Evolutionary conservation across 495 filamentous ascomycete species (phyloP).

Genomic region (Penicillium ucsense): DNA sequence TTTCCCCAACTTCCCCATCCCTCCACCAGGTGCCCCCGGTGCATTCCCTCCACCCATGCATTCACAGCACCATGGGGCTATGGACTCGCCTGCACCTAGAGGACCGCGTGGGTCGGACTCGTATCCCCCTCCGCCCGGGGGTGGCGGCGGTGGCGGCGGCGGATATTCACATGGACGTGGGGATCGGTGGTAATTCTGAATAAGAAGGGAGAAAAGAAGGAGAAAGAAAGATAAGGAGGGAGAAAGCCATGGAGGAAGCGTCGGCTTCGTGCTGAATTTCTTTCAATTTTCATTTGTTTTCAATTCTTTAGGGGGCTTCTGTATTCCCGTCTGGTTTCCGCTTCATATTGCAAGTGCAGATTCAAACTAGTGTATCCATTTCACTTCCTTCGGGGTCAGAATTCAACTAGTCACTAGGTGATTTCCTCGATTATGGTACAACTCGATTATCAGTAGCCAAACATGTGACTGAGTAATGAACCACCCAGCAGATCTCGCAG

Average conservation of each 20-base stretch:
- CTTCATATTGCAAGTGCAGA: too few species aligned
- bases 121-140: constrained; percentile 19
- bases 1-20: constrained; percentile 45
- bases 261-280: too few species aligned
- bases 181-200: constrained; percentile 12
- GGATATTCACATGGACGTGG: constrained; percentile 15
- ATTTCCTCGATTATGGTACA: too few species aligned
- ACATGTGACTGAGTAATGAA: too few species aligned
- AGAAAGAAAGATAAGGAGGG: constrained; percentile 3
- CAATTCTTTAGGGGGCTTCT: too few species aligned
- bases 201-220: background rate
- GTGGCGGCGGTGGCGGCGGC: background rate
- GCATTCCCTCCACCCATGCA: constrained; percentile 21
- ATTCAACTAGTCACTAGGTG: too few species aligned
- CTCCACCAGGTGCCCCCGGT: constrained; percentile 23
- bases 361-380: too few species aligned
- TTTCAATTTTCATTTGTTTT: too few species aligned
- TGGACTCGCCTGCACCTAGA: constrained; percentile 12
- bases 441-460: too few species aligned
- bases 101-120: constrained; percentile 26
- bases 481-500: too few species aligned
- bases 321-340: too few species aligned
- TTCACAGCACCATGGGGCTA: constrained; percentile 9
- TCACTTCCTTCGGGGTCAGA: too few species aligned
- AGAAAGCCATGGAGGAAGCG: constrained; percentile 3